Base-by-base conservation (phyloP, 2,329 filamentous ascomycete species). In the Lasiodiplodia sp. region DNA sequence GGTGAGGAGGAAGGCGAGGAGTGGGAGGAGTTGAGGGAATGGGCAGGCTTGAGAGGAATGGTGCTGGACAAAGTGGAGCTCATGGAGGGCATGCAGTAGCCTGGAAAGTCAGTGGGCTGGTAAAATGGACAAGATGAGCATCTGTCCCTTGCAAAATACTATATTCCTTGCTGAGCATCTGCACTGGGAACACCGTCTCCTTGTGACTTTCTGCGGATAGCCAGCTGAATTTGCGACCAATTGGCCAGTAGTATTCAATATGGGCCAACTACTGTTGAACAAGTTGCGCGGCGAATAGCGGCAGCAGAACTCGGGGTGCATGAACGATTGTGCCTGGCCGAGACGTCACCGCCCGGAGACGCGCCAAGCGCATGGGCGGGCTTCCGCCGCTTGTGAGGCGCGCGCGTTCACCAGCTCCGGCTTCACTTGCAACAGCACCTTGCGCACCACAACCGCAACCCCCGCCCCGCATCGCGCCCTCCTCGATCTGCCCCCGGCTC, bases 1-100 rank as follows among this genome's bases (percentile, higher is more conserved):
- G 96, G 96, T 1, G 94, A 97, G 77, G 96, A 99, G 81, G 92
- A 94, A 72, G 95, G 96, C 0, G 86, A 89, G 66, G 95, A 97
- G 71, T 99, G 96, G 93, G 91, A 96, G 74, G 88, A 87, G 38
- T 83, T 99, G 71, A 88, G 90, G 72, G 92, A 97, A 81, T 96
- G 93, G 81, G 89, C 94, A 74, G 88, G 92, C 47, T 86, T 91
- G 75, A 90, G 92, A 76, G 91, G 92, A 34, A 97, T 98, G 95
- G 87, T 97, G 72, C 83, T 99, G 65, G 96, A 99, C 80, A 90
- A 91, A 72, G 90, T 93, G 18, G 92, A 95, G 77, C 86, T 97
- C 75, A 95, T 98, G 92, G 91, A 93, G 72, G 96, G 95, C 21
- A 97, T 97, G 94, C 86, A 92, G 76, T 92, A 81, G 77, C 18